Conservation (phyloP, 371 early-diverging fungal genomes). For the Mortierella sp. region DNA sequence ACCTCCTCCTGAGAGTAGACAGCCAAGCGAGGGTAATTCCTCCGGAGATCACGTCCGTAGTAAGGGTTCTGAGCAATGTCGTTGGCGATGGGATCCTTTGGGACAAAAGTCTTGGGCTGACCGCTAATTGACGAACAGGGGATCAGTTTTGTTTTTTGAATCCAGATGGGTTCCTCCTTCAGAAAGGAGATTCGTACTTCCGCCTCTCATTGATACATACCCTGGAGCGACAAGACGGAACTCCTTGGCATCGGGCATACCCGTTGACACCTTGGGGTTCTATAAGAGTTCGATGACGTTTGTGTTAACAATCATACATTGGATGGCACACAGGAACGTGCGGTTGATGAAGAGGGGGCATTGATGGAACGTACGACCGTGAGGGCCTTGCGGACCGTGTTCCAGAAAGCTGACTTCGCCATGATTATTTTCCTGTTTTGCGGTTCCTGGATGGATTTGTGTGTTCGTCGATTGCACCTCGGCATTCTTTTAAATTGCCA, state of each 20-base stretch:
- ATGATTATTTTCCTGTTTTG: slow-evolving; percentile 11
- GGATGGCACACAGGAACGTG: no score
- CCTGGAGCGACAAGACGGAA: slow-evolving; percentile 70
- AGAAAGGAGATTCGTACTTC: no score
- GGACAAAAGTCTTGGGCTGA: slow-evolving; percentile 65
- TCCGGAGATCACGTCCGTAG: slow-evolving; percentile 89
- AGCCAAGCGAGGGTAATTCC: slow-evolving; percentile 90
- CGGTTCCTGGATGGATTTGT: background rate
- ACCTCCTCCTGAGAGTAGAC: slow-evolving; percentile 85
- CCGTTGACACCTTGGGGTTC: slow-evolving; percentile 71
- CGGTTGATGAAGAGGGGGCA: no score
- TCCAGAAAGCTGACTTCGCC: slow-evolving; percentile 55
- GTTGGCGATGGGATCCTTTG: slow-evolving; percentile 66
- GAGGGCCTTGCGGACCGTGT: slow-evolving; percentile 56
- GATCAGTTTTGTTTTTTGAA: no score
- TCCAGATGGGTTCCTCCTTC: no score
- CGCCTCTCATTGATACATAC: slow-evolving; percentile 45
- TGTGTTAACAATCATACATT: no score
- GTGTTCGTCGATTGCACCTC: no score
- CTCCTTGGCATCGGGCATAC: slow-evolving; percentile 70
- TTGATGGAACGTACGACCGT: slow-evolving; percentile 28
- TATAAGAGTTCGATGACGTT: slow-evolving; percentile 15
- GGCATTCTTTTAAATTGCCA: no score
- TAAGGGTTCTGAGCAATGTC: slow-evolving; percentile 87
- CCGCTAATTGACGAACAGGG: slow-evolving; percentile 27